Conservation (phyloP, 768 basidiomycete species). For the Plicaturopsis crispa region DNA sequence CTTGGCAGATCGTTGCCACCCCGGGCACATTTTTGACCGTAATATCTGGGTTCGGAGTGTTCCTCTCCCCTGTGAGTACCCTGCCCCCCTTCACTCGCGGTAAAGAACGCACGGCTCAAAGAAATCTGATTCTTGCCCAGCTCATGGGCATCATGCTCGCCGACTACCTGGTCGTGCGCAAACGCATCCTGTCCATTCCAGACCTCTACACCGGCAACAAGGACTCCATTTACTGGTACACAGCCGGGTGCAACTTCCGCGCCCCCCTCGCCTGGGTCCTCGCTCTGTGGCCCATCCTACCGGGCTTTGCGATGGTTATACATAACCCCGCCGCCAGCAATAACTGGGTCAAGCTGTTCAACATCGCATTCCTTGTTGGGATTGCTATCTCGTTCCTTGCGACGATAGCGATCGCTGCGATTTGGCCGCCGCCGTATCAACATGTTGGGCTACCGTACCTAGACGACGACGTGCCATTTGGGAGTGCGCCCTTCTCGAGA, state of each 20-base stretch:
- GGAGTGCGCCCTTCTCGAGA: no score
- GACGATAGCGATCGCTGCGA: constrained; percentile 8
- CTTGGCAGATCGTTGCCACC: constrained; percentile 8
- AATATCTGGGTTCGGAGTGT: constrained; percentile 7
- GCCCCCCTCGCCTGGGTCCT: constrained; percentile 8
- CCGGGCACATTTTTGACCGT: constrained; percentile 6
- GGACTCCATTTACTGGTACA: constrained; percentile 8
- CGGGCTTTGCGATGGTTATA: constrained; percentile 12
- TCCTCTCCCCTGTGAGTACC: constrained; percentile 3
- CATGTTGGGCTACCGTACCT: constrained; percentile 8
- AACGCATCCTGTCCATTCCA: constrained; percentile 3
- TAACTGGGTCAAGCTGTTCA: constrained; percentile 11
- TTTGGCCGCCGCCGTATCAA: constrained; percentile 10
- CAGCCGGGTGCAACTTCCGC: constrained; percentile 5
- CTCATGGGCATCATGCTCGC: constrained; percentile 7
- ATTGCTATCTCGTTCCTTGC: constrained; percentile 8
- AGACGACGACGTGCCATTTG: no score
- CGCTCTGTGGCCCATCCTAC: constrained; percentile 8
- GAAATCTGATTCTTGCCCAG: constrained; percentile 7
- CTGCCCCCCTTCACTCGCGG: constrained; percentile 2
- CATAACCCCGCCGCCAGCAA: constrained; percentile 9
- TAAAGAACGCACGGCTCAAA: no score
- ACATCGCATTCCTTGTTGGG: constrained; percentile 13
- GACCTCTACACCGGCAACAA: constrained; percentile 6
- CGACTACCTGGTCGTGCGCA: constrained; percentile 8